Base-by-base conservation (phyloP, 345 rosid species). In the Acer yangbiense region DNA sequence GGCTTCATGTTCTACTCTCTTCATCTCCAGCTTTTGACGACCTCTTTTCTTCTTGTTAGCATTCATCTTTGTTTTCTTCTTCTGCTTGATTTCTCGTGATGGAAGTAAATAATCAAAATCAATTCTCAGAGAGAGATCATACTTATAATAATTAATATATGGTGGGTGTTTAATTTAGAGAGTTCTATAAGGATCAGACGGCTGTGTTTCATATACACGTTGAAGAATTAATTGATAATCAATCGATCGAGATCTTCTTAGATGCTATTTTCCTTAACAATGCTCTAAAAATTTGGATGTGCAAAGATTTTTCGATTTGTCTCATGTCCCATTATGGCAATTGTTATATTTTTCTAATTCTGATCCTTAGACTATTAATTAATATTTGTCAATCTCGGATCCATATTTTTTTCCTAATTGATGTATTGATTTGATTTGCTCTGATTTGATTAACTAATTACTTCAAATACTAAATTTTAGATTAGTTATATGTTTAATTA, bases 11-110 rank as follows among this genome's bases (percentile, higher is more conserved):
- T 80, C 82, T 1, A 80, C 52, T 65, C 29, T 71, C 82, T 80
- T 69, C 64, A 80, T 80, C 27, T 62, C 71, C 8, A 79, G 52
- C 70, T 41, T 79, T 43, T 50, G 79, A 21, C 74, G 71, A 67
- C 79, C 82, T 80, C 69, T 63, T 39, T 66, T 39, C 39, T 43
- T 62, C 54, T 55, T 57, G 1, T 43, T 43, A 43, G 9, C 46
- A 43, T 43, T 9, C 46, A 43, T 43, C 9, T 6, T 32, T 32
- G 35, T 32, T 32, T 32, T 32, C 35, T 32, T 32, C 35, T 25
- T 12, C 9, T 8, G 32, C 27, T 46, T 23, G 17, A 32, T 23
- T 17, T 25, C 39, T 13, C 5, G n/a, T 27, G 57, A 13, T 21
- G 55, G 18, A 52, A 52, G n/a, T 32, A 3, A 32, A 2, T 32